Conservation (phyloP, 257 asterid species). For the Paulownia fortunei region DNA sequence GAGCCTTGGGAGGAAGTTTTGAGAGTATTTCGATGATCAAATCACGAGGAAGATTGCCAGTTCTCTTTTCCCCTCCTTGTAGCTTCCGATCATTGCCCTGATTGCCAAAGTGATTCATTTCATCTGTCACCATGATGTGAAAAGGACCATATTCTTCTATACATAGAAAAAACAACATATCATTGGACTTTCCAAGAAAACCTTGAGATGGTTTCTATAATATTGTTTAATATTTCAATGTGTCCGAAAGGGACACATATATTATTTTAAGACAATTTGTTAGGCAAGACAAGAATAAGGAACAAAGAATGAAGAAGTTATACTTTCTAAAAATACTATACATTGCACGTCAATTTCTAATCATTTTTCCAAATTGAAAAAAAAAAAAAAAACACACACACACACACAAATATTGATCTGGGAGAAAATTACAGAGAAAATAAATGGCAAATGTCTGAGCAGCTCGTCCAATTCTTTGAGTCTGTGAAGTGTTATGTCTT, state of each 20-base stretch:
- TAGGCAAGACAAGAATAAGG: not conserved
- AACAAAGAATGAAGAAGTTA: not conserved
- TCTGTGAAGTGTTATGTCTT: too few species aligned
- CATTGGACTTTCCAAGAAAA: not conserved
- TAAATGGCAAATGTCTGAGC: too few species aligned
- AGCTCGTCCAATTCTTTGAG: too few species aligned
- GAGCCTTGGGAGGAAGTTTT: not conserved
- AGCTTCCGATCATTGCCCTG: not conserved
- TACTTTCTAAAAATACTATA: too few species aligned
- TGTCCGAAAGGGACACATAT: not conserved
- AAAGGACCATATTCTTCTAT: not conserved
- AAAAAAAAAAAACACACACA: too few species aligned
- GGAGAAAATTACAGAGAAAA: too few species aligned
- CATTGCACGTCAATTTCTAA: too few species aligned
- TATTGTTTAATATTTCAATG: not conserved
- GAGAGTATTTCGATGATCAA: conserved; percentile 17
- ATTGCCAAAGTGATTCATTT: not conserved
- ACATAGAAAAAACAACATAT: not conserved
- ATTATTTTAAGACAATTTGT: not conserved
- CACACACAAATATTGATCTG: too few species aligned
- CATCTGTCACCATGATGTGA: not conserved
- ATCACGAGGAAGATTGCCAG: conserved; percentile 1
- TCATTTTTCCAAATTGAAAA: too few species aligned
- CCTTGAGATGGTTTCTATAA: not conserved
- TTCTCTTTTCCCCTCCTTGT: not conserved